phyloP scores from a whole-genome alignment of 148 eudicot species.

The Cornus controversa region DNA sequence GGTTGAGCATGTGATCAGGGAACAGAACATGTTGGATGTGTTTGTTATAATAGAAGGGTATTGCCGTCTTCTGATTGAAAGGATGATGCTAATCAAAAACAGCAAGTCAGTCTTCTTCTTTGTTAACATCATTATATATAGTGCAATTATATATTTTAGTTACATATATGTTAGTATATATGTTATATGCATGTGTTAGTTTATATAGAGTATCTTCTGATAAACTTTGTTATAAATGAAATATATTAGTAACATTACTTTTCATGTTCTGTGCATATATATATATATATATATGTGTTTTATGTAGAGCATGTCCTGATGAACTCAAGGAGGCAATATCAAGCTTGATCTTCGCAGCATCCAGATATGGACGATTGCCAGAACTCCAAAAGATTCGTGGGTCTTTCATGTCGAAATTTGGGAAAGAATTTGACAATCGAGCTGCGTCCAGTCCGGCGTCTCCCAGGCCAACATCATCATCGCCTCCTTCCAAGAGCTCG shows the following conservation, averaged over 20 bases:
- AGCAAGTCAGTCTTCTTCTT: background rate
- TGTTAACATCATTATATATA: background rate
- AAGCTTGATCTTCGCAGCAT: constrained; percentile 42
- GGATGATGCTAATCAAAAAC: background rate
- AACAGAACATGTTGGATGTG: constrained; percentile 35
- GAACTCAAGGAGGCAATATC: constrained; percentile 42
- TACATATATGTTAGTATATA: too few species aligned
- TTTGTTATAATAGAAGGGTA: constrained; percentile 11
- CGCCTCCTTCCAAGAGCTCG: too few species aligned
- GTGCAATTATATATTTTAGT: too few species aligned
- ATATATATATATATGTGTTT: background rate
- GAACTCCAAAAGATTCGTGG: constrained; percentile 39
- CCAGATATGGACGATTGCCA: constrained; percentile 47
- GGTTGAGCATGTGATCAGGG: constrained; percentile 48
- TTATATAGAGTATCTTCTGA: too few species aligned
- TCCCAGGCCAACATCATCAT: too few species aligned
- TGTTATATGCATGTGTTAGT: too few species aligned
- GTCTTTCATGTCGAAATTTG: constrained; percentile 25
- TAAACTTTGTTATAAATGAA: too few species aligned
- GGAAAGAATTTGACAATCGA: constrained; percentile 34
- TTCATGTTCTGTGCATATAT: too few species aligned
- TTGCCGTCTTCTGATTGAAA: constrained; percentile 10
- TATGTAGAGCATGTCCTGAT: constrained; percentile 38
- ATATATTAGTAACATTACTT: too few species aligned
- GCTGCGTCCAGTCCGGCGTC: too few species aligned